A percentile compares a stretch with the other conserved stretches of the same genome.
Conservation (phyloP, 768 basidiomycete genomes). For the Trametes gibbosa region DNA sequence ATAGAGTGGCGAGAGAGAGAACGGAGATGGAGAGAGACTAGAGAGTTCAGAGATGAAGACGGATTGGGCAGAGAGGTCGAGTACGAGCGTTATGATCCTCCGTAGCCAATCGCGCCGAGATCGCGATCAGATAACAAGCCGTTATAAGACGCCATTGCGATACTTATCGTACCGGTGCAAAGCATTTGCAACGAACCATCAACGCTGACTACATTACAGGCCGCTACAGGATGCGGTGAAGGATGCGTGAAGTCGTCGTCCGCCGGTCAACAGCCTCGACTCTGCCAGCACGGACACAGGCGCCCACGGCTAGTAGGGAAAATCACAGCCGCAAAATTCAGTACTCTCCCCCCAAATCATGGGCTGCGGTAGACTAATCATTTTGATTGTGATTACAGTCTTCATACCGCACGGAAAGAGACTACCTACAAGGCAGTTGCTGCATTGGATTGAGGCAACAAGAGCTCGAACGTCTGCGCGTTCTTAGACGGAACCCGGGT, state of each 20-base stretch:
- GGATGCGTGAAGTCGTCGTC: background rate
- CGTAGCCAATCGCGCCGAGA: constrained; percentile 20
- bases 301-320: too few relatives aligned
- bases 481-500: constrained; percentile 15
- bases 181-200: background rate
- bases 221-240: background rate
- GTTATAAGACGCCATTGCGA: background rate
- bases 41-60: constrained; percentile 14
- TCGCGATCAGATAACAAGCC: constrained; percentile 24
- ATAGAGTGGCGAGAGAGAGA: constrained; percentile 7
- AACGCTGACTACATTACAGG: background rate
- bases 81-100: constrained; percentile 9
- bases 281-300: too few relatives aligned
- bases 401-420: too few relatives aligned
- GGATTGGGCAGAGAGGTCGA: constrained; percentile 4
- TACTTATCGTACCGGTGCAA: background rate
- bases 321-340: too few relatives aligned
- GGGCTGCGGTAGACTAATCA: too few relatives aligned
- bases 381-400: too few relatives aligned
- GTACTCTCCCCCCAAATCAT: too few relatives aligned
- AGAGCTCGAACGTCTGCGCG: constrained; percentile 12
- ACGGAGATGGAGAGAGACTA: constrained; percentile 8
- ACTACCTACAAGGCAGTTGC: background rate
- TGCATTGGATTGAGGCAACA: constrained; percentile 8
- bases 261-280: too few relatives aligned